A percentile compares a stretch with the other conserved stretches of the same genome.
Conservation (phyloP, 202 grass and related monocot species). For the Carex sylvatica region DNA sequence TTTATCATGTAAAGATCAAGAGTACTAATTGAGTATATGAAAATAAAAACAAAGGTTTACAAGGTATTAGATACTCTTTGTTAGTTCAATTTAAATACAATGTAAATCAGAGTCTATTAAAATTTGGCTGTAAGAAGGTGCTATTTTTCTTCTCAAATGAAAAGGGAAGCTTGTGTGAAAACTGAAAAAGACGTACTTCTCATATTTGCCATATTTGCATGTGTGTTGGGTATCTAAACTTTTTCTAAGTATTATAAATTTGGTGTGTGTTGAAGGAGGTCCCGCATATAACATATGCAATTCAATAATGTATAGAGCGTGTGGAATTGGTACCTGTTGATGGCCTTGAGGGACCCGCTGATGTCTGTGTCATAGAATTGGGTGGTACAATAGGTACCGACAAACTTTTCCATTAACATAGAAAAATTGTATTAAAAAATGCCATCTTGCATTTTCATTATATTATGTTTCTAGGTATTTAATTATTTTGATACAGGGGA, state of each 20-base stretch:
- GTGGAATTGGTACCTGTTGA: constrained; percentile 75
- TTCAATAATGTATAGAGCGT: constrained; percentile 88
- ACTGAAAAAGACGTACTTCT: not conserved
- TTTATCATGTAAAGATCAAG: not conserved
- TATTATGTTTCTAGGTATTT: constrained; percentile 10
- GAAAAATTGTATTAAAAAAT: not conserved
- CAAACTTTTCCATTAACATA: not conserved
- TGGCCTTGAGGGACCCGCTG: constrained; percentile 79
- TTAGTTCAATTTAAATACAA: not conserved
- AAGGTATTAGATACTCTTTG: not conserved
- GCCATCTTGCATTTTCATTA: not conserved
- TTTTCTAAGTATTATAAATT: not conserved
- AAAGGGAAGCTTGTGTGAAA: not conserved
- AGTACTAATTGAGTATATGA: not conserved
- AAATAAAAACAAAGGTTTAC: not conserved
- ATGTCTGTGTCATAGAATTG: constrained; percentile 90
- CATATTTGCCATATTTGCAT: not conserved
- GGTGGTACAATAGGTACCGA: constrained; percentile 80
- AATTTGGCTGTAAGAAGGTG: not conserved
- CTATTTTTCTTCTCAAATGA: not conserved
- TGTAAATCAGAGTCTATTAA: not conserved
- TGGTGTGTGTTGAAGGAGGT: constrained; percentile 59
- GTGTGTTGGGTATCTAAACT: constrained; percentile 8
- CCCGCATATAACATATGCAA: constrained; percentile 88
- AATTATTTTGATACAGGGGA: constrained; percentile 64